phyloP scores from a whole-genome alignment of 2,329 filamentous ascomycete genomes.

The Leptographium radiaticola region DNA sequence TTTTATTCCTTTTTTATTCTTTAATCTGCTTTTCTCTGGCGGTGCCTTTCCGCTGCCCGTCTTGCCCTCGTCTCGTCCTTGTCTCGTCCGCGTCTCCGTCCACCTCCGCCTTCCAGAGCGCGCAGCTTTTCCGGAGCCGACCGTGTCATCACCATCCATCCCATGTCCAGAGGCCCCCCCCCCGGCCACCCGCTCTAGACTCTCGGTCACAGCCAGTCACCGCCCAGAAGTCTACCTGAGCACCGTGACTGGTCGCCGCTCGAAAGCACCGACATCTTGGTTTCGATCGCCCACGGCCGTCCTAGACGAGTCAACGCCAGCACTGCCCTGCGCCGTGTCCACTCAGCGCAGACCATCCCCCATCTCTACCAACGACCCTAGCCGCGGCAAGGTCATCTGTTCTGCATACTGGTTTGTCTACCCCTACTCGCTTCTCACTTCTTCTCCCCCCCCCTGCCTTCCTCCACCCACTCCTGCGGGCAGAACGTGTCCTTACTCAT shows the following conservation, averaged over 20 bases:
- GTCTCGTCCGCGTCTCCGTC: neutral
- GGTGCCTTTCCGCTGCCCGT: neutral
- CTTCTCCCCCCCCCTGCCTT: neutral
- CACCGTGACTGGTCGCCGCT: constrained; percentile 25
- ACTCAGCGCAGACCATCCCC: neutral
- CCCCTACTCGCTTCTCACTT: too few relatives aligned
- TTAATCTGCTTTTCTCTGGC: neutral
- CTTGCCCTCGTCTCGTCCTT: neutral
- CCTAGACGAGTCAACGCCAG: neutral
- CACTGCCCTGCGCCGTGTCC: neutral
- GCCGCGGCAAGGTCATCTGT: neutral
- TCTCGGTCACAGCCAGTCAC: constrained; percentile 13
- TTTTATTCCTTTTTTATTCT: neutral
- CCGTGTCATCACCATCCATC: neutral
- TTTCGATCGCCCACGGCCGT: constrained; percentile 13
- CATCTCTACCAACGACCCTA: neutral
- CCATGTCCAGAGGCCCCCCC: neutral
- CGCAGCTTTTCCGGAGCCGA: too few relatives aligned
- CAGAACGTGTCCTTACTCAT: neutral
- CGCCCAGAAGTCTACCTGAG: constrained; percentile 25
- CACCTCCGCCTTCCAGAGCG: neutral
- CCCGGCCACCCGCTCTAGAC: constrained; percentile 15
- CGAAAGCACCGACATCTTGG: constrained; percentile 10
- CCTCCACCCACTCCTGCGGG: neutral
- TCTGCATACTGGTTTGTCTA: constrained; percentile 1